These are phyloP conservation scores for Leishmania aethiopica DNA, from an alignment of 208 protist species.

Conservation along the genomic window DNA sequence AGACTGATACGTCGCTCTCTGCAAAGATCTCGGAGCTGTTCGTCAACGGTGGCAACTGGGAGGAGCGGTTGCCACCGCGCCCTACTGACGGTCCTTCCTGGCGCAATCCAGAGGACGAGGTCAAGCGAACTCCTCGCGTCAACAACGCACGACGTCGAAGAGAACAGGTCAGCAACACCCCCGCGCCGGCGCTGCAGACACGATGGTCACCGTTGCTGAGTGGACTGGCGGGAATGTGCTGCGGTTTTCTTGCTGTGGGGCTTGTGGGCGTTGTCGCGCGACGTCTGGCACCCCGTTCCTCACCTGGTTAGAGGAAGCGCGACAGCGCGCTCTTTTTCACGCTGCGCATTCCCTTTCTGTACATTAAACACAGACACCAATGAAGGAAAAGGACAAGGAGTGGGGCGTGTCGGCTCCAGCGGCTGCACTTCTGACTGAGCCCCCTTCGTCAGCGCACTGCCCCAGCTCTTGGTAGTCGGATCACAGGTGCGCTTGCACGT, in stretches of 20 bases:
- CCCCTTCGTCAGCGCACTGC: not conserved
- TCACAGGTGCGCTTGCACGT: not conserved
- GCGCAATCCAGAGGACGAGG: conserved; percentile 64
- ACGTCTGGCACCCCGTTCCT: conserved; percentile 1
- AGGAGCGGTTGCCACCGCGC: conserved; percentile 61
- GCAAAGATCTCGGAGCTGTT: conserved; percentile 84
- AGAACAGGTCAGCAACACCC: conserved; percentile 2
- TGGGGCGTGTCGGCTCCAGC: not conserved
- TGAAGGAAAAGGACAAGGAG: not conserved
- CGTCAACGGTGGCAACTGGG: conserved; percentile 63
- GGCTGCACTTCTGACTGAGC: not conserved
- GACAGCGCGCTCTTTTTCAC: not conserved
- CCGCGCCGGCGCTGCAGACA: conserved; percentile 1
- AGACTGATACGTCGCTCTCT: conserved; percentile 37
- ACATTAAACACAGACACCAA: not conserved
- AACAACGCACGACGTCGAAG: conserved; percentile 32
- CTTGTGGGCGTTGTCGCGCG: conserved; percentile 18
- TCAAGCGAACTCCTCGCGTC: conserved; percentile 35
- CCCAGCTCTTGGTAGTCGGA: not conserved
- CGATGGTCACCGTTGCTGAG: conserved; percentile 21
- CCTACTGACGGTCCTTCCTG: conserved; percentile 82
- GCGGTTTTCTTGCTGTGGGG: conserved; percentile 24
- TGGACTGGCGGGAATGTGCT: conserved; percentile 27
- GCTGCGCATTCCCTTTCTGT: not conserved
- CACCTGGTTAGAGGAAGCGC: not conserved